These are phyloP conservation scores for Silene uniflora DNA, from an alignment of 148 eudicot genomes.

Conservation along the genomic window DNA sequence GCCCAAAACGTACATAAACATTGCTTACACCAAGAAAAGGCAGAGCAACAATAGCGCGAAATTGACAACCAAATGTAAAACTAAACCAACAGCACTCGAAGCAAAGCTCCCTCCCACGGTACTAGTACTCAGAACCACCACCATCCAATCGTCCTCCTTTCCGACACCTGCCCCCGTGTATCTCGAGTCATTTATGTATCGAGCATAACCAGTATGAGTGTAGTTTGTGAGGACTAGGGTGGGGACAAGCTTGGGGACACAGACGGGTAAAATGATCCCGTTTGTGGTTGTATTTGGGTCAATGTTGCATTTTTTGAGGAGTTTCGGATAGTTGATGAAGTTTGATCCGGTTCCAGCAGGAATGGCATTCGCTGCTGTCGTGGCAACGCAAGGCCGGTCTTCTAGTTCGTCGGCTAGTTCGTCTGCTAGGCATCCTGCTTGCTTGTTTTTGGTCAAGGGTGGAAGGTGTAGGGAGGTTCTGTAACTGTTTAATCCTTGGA, in stretches of 20 bases:
- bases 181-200: slow-evolving; percentile 48
- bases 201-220: slow-evolving; percentile 40
- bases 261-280: slow-evolving; percentile 65
- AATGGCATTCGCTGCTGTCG: slow-evolving; percentile 25
- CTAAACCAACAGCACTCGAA: slow-evolving; percentile 25
- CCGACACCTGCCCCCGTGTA: slow-evolving; percentile 66
- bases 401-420: slow-evolving; percentile 46
- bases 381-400: slow-evolving; percentile 37
- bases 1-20: background rate
- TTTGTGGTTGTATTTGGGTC: slow-evolving; percentile 43
- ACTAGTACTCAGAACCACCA: slow-evolving; percentile 53
- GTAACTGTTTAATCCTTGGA: slow-evolving; percentile 76
- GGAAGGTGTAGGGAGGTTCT: slow-evolving; percentile 38
- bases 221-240: slow-evolving; percentile 75
- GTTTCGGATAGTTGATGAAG: slow-evolving; percentile 39
- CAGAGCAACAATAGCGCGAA: slow-evolving; percentile 20
- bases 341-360: slow-evolving; percentile 30
- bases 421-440: slow-evolving; percentile 66
- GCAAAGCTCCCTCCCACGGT: slow-evolving; percentile 48
- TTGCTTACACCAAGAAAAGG: slow-evolving; percentile 9
- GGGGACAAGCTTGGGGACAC: slow-evolving; percentile 46
- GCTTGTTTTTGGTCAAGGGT: slow-evolving; percentile 41
- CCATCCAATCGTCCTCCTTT: slow-evolving; percentile 73
- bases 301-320: slow-evolving; percentile 52
- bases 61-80: slow-evolving; percentile 6